Conservation (phyloP, 148 eudicot genomes). For the Pouteria glomerata region DNA sequence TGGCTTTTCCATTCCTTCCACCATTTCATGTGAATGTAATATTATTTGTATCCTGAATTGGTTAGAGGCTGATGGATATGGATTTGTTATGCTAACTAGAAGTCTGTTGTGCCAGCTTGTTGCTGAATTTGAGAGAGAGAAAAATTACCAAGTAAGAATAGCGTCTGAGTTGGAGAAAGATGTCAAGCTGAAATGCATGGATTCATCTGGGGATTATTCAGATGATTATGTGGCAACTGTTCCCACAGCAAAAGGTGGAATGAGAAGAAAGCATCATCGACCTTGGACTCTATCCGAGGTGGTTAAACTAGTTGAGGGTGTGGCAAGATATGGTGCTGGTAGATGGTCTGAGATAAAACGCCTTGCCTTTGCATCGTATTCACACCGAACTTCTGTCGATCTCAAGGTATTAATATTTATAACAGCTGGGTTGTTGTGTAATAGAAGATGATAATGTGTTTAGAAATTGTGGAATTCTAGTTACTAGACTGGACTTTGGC, state of each 20-base stretch:
- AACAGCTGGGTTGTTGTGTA: background rate
- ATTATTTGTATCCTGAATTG: background rate
- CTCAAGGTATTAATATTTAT: conserved; percentile 54
- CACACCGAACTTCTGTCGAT: conserved; percentile 95
- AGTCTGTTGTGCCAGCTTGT: conserved; percentile 33
- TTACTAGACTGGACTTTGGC: background rate
- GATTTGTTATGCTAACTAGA: conserved; percentile 4
- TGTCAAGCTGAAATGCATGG: conserved; percentile 30
- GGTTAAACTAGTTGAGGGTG: conserved; percentile 91
- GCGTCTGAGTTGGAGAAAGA: conserved; percentile 36
- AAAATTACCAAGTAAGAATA: conserved; percentile 24
- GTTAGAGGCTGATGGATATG: background rate
- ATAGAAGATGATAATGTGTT: background rate
- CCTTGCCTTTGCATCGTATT: conserved; percentile 69
- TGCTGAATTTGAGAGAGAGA: conserved; percentile 33
- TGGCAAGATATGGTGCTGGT: conserved; percentile 85
- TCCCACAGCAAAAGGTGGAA: conserved; percentile 61
- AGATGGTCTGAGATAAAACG: conserved; percentile 98
- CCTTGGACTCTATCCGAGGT: conserved; percentile 91
- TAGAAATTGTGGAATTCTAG: background rate
- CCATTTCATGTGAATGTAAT: background rate
- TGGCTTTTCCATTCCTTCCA: background rate
- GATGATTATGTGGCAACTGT: conserved; percentile 39
- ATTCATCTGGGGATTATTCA: conserved; percentile 42
- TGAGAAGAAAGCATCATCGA: conserved; percentile 95